Conservation (phyloP, 169 alveolate genomes). For the Plasmodium inui region DNA sequence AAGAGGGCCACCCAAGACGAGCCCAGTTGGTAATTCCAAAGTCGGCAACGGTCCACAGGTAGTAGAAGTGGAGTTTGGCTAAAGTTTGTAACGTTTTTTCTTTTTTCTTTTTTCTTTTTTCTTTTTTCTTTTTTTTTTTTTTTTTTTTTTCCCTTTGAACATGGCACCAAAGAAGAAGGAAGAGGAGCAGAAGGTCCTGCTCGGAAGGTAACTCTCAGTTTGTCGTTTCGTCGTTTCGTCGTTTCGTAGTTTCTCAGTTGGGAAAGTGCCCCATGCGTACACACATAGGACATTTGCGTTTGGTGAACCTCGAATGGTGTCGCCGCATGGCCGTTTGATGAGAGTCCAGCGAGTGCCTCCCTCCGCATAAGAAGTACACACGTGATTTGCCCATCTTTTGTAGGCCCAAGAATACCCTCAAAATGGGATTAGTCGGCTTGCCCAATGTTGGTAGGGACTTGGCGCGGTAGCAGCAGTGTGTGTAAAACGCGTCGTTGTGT, state of each 20-base stretch:
- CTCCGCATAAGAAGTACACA: neutral
- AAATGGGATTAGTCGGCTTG: slow-evolving; percentile 99
- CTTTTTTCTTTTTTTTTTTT: slow-evolving; percentile 10
- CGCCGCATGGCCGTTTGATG: neutral
- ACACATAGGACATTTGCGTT: neutral
- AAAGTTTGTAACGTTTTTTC: neutral
- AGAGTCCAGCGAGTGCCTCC: neutral
- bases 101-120: neutral
- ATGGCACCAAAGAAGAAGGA: slow-evolving; percentile 91
- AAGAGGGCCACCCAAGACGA: neutral
- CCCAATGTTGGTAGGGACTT: slow-evolving; percentile 98
- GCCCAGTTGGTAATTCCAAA: neutral
- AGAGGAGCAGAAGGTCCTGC: slow-evolving; percentile 79
- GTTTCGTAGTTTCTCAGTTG: neutral
- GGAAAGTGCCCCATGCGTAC: neutral
- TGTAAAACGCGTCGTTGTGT: slow-evolving; percentile 92
- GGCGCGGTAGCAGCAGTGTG: slow-evolving; percentile 91
- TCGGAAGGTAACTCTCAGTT: slow-evolving; percentile 76
- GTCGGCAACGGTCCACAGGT: neutral
- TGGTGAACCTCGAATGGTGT: neutral
- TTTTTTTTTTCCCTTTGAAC: neutral
- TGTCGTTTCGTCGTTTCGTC: too few relatives aligned
- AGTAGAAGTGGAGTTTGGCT: neutral
- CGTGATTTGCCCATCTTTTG: neutral
- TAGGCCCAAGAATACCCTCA: slow-evolving; percentile 92